These are phyloP conservation scores for Eremochloa ophiuroides DNA, from an alignment of 176 grass and related monocot genomes.

Conservation along the genomic window DNA sequence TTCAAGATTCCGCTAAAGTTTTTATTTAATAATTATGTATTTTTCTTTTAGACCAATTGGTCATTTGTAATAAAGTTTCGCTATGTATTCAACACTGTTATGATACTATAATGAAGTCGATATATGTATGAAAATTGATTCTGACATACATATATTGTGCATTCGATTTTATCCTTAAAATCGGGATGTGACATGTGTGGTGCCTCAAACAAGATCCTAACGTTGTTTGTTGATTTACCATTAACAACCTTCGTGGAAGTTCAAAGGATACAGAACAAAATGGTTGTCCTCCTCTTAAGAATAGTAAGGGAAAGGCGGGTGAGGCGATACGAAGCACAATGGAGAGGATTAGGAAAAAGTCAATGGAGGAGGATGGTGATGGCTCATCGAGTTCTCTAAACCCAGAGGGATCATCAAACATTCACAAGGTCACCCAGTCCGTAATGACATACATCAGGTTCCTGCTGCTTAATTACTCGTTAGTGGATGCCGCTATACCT, in stretches of 20 bases:
- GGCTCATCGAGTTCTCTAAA: neutral
- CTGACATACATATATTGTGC: no score
- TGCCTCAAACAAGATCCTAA: neutral
- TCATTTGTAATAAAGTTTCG: no score
- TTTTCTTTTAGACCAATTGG: no score
- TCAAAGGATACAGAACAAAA: neutral
- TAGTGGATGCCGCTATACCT: neutral
- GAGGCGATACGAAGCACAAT: neutral
- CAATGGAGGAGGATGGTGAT: neutral
- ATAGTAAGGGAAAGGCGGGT: neutral
- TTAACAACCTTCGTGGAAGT: neutral
- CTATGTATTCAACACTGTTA: no score
- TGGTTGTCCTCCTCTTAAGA: neutral
- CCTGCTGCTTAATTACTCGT: accelerated
- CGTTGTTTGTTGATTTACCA: accelerated
- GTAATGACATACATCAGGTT: neutral
- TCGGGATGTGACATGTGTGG: no score
- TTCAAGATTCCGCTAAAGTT: no score
- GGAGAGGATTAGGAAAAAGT: neutral
- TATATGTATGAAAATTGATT: no score
- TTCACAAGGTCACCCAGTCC: neutral
- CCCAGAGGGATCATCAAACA: neutral
- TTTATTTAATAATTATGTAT: no score
- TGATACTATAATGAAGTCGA: no score
- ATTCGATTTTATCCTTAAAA: no score